phyloP scores from a whole-genome alignment of 2,329 filamentous ascomycete species.

The Trichoderma hamatum region DNA sequence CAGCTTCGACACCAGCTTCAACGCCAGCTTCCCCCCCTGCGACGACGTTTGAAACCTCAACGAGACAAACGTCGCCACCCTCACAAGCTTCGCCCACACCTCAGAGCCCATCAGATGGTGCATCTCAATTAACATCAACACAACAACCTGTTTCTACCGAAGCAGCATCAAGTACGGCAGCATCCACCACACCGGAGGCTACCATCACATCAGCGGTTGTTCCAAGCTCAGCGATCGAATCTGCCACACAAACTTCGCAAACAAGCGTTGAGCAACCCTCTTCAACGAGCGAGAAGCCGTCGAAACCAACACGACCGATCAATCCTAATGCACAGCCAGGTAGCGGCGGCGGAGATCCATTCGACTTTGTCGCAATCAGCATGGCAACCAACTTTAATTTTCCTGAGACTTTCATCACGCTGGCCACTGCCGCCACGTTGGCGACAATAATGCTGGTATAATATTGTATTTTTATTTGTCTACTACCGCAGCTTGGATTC shows the following conservation, averaged over 20 bases:
- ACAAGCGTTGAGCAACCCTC: background rate
- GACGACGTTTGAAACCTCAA: background rate
- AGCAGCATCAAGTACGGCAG: background rate
- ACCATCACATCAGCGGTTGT: background rate
- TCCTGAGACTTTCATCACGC: background rate
- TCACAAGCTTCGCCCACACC: background rate
- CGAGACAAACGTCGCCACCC: background rate
- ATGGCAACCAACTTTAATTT: background rate
- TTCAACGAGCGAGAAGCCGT: slow-evolving; percentile 1
- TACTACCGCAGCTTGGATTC: background rate
- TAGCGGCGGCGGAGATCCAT: slow-evolving; percentile 33
- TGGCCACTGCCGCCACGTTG: background rate
- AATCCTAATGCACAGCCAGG: slow-evolving; percentile 24
- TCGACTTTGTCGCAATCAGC: slow-evolving; percentile 28
- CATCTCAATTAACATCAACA: background rate
- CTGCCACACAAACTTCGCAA: background rate
- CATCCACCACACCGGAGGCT: background rate
- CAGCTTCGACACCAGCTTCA: background rate
- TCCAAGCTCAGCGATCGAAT: background rate
- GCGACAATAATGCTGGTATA: background rate
- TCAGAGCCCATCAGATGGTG: background rate
- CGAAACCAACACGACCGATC: slow-evolving; percentile 18
- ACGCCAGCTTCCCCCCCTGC: background rate
- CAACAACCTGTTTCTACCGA: background rate
- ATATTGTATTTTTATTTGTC: slow-evolving; percentile 1